Percentiles rank a stretch among this genome's conserved stretches.
Conservation (phyloP, 306 rosid genomes). For the Notholithocarpus densiflorus region DNA sequence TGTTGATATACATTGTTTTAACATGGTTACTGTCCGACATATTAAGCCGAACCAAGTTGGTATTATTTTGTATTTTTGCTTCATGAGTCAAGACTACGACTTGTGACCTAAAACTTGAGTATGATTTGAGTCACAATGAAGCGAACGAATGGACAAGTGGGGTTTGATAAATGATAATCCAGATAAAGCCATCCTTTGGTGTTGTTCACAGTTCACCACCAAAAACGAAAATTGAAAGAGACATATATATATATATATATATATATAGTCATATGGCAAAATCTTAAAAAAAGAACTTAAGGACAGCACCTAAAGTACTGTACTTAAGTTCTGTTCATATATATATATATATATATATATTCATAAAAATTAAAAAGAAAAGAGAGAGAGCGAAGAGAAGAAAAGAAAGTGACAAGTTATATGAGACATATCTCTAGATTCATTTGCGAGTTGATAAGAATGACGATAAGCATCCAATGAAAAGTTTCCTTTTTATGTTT, state of each 20-base stretch:
- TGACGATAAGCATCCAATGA: neutral
- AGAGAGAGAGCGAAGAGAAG: neutral
- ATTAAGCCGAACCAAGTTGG: neutral
- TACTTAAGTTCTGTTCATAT: no score
- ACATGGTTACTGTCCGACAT: neutral
- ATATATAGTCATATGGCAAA: no score
- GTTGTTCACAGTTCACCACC: neutral
- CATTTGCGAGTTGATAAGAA: neutral
- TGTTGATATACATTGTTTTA: no score
- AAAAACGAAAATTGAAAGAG: neutral
- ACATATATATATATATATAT: neutral
- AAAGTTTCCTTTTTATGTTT: neutral
- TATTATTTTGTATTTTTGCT: no score
- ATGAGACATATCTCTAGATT: neutral
- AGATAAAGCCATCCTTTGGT: neutral
- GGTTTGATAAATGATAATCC: neutral
- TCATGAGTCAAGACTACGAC: neutral
- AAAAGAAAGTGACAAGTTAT: neutral
- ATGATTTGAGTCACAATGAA: neutral
- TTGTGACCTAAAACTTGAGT: neutral
- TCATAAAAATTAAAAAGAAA: neutral
- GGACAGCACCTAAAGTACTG: no score
- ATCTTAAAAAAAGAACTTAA: no score
- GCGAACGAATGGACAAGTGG: neutral
- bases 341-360: neutral